A percentile compares a stretch with the other conserved stretches of the same genome.
phyloP scores from a whole-genome alignment of 176 grass and related monocot species.

The Ampelocalamus luodianensis region DNA sequence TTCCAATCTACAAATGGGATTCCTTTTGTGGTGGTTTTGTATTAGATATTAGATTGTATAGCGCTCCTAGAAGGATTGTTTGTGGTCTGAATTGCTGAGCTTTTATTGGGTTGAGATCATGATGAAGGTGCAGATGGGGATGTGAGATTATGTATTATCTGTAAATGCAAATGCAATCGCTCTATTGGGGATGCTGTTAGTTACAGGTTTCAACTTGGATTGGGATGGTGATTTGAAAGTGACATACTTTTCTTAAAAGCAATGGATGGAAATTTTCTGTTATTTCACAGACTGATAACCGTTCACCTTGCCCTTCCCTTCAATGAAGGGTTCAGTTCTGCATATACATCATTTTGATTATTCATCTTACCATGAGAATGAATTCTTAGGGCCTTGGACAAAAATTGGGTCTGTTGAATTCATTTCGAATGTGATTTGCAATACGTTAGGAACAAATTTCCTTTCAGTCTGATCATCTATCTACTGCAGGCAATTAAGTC shows the following conservation, averaged over 20 bases:
- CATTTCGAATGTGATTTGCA: not conserved
- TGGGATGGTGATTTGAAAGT: not conserved
- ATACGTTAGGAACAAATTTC: too few species aligned
- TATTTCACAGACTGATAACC: not conserved
- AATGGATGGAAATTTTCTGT: not conserved
- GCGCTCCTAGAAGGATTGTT: too few species aligned
- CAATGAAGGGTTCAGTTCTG: not conserved
- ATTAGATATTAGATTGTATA: too few species aligned
- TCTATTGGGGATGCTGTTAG: not conserved
- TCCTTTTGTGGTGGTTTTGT: too few species aligned
- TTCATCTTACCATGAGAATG: not conserved
- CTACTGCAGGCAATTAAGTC: too few species aligned
- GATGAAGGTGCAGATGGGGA: not conserved
- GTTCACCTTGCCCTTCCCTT: not conserved
- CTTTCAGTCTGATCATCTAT: too few species aligned
- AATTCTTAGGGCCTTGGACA: not conserved
- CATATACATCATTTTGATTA: not conserved
- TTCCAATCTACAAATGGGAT: not conserved
- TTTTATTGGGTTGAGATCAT: not conserved
- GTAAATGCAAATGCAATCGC: not conserved
- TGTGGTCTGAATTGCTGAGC: not conserved
- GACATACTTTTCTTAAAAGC: not conserved
- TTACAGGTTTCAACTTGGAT: not conserved
- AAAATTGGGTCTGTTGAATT: not conserved
- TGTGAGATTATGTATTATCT: not conserved